Base-by-base conservation (phyloP, 352 stramenopile species). In the Thraustochytrium sp. region DNA sequence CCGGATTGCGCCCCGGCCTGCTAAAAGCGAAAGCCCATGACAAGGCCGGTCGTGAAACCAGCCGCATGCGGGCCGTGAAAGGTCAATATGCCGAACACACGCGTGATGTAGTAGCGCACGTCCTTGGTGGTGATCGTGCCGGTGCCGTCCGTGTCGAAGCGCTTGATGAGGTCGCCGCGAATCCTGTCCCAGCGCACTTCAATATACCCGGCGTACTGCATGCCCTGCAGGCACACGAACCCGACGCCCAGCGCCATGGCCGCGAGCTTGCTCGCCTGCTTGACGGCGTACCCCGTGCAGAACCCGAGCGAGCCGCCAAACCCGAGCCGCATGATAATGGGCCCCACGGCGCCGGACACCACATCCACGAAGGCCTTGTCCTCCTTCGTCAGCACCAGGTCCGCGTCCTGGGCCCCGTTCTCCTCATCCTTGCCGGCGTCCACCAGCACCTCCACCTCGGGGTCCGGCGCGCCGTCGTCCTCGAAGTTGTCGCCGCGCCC, bases 221-320 rank as follows among this genome's bases (percentile, higher is more conserved):
- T 53, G 23, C 53, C 85, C 62, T 89, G 87, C 26, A 87, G 36
- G 3, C 51, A 85, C 13, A 89, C 53, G 54, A 90, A 90, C 9
- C 49, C 75, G 2, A 89, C 13, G 29, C 87, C 87, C 13, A 89
- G 75, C 11, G 76, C 73, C n/a, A 86, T 56, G n/a, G 86, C 87
- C 42, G 77, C 86, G 9, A 87, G n/a, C 64, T 89, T 84, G 48
- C 51, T 62, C 18, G 78, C 84, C 59, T 88, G 88, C 61, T 90
- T 90, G 40, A 90, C 36, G 4, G 87, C 87, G 56, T 89, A 88
- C 51, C 86, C 87, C 13, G 86, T 85, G 77, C 85, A 88, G 62
- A 89, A 85, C 11, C 87, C 87, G 2, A 88, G 23, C 1, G 86
- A 51, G 40, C 85, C 85, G 49, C 86, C 84, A 49, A 89, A 88